Base-by-base conservation (phyloP, 495 filamentous ascomycete genomes). In the Lophiotrema nucula region DNA sequence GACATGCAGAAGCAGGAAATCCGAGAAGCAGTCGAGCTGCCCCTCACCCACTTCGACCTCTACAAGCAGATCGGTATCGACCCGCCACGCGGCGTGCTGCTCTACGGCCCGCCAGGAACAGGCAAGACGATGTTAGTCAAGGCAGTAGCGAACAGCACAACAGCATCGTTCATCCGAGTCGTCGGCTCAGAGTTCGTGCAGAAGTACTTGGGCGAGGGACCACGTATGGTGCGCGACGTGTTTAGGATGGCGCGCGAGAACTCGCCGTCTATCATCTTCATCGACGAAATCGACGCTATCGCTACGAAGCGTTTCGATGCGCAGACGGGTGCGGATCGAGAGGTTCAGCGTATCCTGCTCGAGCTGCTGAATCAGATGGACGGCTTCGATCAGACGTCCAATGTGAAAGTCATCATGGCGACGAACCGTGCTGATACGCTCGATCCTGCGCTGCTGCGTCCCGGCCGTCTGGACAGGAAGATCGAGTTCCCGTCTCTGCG, bases 1-100 rank as follows among this genome's bases (percentile, higher is more conserved):
- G 93, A 98, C 71, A 98, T 98, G 93, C 93, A 98, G 76, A 98
- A 98, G 78, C 93, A 98, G 75, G 93, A 98, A 73, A 98, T 98
- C 48, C 81, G 95, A 50, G 93, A 98, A 74, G 93, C 93, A 16
- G 93, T 98, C 53, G 93, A 98, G 77, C 77, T 98, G 56, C 93
- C 93, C 10, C 77, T 98, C 59, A 96, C 92, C 23, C 95, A 97
- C 72, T 96, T 96, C 70, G 92, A 97, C 72, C 85, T 98, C 12
- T 98, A 98, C 79, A 92, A 88, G 76, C 92, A 97, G 75, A 97
- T 97, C 56, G 87, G 92, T 74, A 98, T 98, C 70, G 93, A 97
- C 70, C 93, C 95, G 25, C 93, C 93, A 33, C 89, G 95, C 55
- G 93, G 93, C 72, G 93, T 98, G 31, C 79, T 98, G 31, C 82